Conservation (phyloP, 345 rosid genomes). For the Lepidium africanum region DNA sequence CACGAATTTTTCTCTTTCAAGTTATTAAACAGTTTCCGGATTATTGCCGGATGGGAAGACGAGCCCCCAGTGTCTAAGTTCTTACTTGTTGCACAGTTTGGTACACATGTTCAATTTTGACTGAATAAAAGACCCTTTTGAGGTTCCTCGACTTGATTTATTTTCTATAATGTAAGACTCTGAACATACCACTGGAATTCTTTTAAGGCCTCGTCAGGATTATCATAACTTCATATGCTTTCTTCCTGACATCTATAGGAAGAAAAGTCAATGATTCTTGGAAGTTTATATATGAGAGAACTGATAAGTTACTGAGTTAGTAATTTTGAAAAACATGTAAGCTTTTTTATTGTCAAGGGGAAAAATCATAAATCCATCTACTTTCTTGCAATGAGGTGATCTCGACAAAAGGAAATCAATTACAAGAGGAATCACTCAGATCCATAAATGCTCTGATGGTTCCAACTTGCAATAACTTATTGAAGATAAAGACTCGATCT, state of each 20-base stretch:
- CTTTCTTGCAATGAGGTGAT: background rate
- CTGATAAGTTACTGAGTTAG: too few species aligned
- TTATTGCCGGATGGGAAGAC: background rate
- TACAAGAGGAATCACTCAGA: background rate
- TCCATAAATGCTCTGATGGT: background rate
- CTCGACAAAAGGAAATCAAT: background rate
- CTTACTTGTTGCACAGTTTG: background rate
- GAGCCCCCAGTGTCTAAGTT: background rate
- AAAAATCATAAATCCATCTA: background rate
- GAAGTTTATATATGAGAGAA: background rate
- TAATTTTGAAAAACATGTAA: background rate
- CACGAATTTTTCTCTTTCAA: background rate
- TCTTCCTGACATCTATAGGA: too few species aligned
- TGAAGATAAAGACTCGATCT: background rate
- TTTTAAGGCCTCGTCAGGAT: background rate
- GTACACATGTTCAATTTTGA: background rate
- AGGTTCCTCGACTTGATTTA: background rate
- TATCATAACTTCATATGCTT: background rate
- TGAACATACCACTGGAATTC: background rate
- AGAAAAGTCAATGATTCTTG: too few species aligned
- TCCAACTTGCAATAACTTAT: background rate
- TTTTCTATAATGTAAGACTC: background rate
- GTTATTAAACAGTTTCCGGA: background rate
- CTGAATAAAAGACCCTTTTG: background rate
- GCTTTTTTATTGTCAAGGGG: background rate